Conservation (phyloP, 2,329 filamentous ascomycete species). For the Pseudogymnoascus sp. region DNA sequence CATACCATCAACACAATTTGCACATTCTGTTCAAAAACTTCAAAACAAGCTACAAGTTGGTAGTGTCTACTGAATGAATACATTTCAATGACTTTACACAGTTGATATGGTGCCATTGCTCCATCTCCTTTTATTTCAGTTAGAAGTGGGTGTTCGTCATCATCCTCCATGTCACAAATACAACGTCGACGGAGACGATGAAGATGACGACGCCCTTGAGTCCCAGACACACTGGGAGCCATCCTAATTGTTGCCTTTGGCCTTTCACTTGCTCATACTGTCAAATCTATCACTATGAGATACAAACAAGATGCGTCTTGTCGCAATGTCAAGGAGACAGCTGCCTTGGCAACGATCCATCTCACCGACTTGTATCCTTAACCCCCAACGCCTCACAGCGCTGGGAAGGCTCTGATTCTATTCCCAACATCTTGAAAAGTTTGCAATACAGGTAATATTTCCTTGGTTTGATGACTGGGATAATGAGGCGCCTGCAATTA, state of each 20-base stretch:
- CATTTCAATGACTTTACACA: not conserved
- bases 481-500: not conserved
- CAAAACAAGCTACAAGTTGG: not conserved
- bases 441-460: not conserved
- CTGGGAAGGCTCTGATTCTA: not conserved
- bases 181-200: not conserved
- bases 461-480: not conserved
- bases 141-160: not conserved
- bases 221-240: not conserved
- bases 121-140: not conserved
- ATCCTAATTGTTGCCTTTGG: not conserved
- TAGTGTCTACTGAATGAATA: not conserved
- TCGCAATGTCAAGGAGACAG: not conserved
- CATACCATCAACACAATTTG: not conserved
- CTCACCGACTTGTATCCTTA: not conserved
- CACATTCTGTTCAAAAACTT: not conserved
- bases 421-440: not conserved
- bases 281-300: not conserved
- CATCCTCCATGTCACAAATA: not conserved
- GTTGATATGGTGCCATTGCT: not conserved
- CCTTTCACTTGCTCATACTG: not conserved
- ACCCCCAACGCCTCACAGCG: not conserved
- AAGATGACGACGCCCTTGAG: not conserved
- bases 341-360: not conserved
- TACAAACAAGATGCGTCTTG: not conserved